Percentiles rank a stretch among this genome's conserved stretches.
phyloP scores from a whole-genome alignment of 208 protist genomes.

The Leishmania amazonensis region DNA sequence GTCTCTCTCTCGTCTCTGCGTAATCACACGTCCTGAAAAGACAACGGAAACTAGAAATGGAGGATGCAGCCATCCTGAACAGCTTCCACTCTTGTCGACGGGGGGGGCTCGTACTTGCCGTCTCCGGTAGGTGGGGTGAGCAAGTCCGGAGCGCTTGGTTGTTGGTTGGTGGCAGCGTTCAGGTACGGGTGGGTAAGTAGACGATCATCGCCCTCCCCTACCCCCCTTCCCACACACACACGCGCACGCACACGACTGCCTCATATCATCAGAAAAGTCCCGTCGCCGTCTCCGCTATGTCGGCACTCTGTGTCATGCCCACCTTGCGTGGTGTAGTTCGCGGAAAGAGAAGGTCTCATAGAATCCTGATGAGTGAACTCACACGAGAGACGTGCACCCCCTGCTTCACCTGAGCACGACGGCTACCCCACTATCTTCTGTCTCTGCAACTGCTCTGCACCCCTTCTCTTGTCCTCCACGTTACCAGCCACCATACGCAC shows the following conservation, averaged over 20 bases:
- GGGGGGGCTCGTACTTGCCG: not conserved
- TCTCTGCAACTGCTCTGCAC: not conserved
- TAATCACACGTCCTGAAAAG: not conserved
- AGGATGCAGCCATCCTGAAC: not conserved
- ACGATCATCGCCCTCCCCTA: not conserved
- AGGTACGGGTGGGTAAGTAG: not conserved
- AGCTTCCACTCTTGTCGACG: not conserved
- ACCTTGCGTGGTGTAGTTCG: not conserved
- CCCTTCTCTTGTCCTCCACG: not conserved
- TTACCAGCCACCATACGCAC: not conserved
- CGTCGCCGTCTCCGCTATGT: not conserved
- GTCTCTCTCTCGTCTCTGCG: not conserved
- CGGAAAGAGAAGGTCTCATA: not conserved
- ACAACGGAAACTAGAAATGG: not conserved
- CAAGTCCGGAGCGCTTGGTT: not conserved
- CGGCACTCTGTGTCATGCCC: too few species aligned
- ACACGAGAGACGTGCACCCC: not conserved
- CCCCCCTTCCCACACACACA: not conserved
- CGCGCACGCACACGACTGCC: not conserved
- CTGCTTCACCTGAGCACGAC: not conserved
- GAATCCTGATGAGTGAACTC: not conserved
- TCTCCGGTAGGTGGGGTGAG: not conserved
- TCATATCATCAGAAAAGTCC: not conserved
- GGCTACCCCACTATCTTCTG: not conserved
- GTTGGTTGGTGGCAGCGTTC: not conserved